Percentiles rank a stretch among this genome's conserved stretches.
These are phyloP conservation scores for Cutaneotrichosporon cutaneum DNA, from an alignment of 1,284 basidiomycete species.

Conservation along the genomic window DNA sequence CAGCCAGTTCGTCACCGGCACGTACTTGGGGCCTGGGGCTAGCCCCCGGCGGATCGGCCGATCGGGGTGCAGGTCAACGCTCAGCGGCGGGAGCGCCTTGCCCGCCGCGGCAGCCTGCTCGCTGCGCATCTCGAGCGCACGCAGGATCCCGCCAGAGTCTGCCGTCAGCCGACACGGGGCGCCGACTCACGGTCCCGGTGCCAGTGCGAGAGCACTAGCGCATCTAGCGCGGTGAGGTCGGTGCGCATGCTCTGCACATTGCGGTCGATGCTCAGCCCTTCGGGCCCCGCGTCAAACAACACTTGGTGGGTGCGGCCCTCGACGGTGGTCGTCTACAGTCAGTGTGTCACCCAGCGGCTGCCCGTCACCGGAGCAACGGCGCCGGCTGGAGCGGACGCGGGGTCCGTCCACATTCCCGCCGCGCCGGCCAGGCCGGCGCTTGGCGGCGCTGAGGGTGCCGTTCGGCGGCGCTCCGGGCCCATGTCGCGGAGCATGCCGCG, in stretches of 20 bases:
- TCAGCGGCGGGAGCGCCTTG: conserved; percentile 49
- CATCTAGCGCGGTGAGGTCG: conserved; percentile 60
- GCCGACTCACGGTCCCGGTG: conserved; percentile 63
- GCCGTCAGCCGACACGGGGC: conserved; percentile 7
- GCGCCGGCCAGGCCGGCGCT: not conserved
- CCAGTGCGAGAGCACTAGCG: conserved; percentile 75
- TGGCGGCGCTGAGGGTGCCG: not conserved
- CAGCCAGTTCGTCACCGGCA: conserved; percentile 62
- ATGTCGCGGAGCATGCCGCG: not conserved
- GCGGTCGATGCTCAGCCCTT: conserved; percentile 66
- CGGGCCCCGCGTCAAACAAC: conserved; percentile 78
- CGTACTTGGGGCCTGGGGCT: conserved; percentile 61
- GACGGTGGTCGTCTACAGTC: conserved; percentile 41
- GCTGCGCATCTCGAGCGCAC: conserved; percentile 59
- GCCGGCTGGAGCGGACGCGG: not conserved
- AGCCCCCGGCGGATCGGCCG: conserved; percentile 72
- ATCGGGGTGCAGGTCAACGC: conserved; percentile 71
- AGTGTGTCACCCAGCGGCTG: not conserved
- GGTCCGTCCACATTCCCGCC: not conserved
- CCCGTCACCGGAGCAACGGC: not conserved
- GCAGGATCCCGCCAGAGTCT: conserved; percentile 61
- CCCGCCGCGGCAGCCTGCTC: conserved; percentile 11
- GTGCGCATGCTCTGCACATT: conserved; percentile 65
- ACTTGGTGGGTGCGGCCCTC: conserved; percentile 58
- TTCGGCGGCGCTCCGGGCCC: too few species aligned